Evolutionary conservation across 1,284 basidiomycete species (phyloP).

Genomic region (Earliella scabrosa): DNA sequence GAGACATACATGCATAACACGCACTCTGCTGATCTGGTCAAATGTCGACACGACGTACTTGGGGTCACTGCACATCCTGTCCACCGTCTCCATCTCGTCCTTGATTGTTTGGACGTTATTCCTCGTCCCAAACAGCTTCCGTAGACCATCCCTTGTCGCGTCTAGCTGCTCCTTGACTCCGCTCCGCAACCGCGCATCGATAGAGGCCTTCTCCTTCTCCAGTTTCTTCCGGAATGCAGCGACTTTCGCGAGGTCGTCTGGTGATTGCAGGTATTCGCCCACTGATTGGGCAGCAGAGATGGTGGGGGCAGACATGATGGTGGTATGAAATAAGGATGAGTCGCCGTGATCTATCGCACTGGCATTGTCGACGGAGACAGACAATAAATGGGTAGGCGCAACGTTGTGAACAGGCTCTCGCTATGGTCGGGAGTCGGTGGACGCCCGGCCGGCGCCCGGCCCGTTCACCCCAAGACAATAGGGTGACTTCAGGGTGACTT

Average conservation of each 20-base stretch:
- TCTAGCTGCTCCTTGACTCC: constrained; percentile 96
- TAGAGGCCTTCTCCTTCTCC: constrained; percentile 95
- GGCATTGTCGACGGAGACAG: too few relatives aligned
- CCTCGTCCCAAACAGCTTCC: constrained; percentile 83
- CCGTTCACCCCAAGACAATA: too few relatives aligned
- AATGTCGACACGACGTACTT: constrained; percentile 78
- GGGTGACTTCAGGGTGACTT: too few relatives aligned
- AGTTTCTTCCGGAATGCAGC: constrained; percentile 91
- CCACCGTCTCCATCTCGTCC: constrained; percentile 91
- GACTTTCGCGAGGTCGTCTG: constrained; percentile 94
- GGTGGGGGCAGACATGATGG: constrained; percentile 36
- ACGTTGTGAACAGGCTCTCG: too few relatives aligned
- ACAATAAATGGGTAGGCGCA: too few relatives aligned
- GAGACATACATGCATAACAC: constrained; percentile 33
- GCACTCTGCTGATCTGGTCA: constrained; percentile 89
- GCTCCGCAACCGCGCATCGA: constrained; percentile 89
- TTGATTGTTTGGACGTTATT: constrained; percentile 86
- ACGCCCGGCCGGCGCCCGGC: too few relatives aligned
- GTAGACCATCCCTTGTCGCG: constrained; percentile 87
- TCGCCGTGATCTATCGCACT: too few relatives aligned
- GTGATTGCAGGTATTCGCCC: constrained; percentile 88
- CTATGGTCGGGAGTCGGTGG: too few relatives aligned
- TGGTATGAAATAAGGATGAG: too few relatives aligned
- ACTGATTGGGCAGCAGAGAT: constrained; percentile 83
- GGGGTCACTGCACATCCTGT: constrained; percentile 79